Conservation (phyloP, 1,284 basidiomycete genomes). For the Rhizopogon parksii region DNA sequence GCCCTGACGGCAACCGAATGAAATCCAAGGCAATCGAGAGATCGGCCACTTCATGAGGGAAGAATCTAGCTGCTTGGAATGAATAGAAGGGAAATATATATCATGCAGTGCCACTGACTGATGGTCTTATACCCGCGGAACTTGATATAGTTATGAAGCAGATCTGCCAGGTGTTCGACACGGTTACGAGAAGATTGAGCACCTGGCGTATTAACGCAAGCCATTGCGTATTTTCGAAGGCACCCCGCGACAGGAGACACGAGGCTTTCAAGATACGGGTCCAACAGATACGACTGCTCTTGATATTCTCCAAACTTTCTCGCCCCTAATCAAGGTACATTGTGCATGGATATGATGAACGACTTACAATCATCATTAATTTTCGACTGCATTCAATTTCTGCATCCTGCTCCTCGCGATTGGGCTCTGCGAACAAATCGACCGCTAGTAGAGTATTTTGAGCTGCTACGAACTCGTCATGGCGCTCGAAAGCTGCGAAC, state of each 20-base stretch:
- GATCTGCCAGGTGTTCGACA: slow-evolving; percentile 48
- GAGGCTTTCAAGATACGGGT: slow-evolving; percentile 86
- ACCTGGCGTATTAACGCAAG: slow-evolving; percentile 32
- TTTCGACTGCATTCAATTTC: slow-evolving; percentile 38
- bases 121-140: slow-evolving; percentile 90
- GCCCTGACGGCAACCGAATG: slow-evolving; percentile 45
- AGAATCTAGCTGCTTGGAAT: slow-evolving; percentile 66
- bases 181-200: slow-evolving; percentile 34
- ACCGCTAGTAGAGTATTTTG: slow-evolving; percentile 48
- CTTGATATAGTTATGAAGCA: slow-evolving; percentile 84
- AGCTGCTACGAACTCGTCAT: slow-evolving; percentile 48
- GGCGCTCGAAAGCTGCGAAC: slow-evolving; percentile 55
- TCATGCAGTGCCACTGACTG: slow-evolving; percentile 47
- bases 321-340: not conserved
- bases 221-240: slow-evolving; percentile 56
- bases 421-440: slow-evolving; percentile 41
- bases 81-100: slow-evolving; percentile 10
- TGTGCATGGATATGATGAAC: not conserved
- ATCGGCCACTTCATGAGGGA: slow-evolving; percentile 85
- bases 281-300: slow-evolving; percentile 91
- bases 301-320: slow-evolving; percentile 83
- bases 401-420: slow-evolving; percentile 40
- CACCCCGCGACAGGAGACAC: slow-evolving; percentile 69
- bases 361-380: slow-evolving; percentile 29
- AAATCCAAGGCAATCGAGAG: slow-evolving; percentile 70